These are phyloP conservation scores for Firmiana major DNA, from an alignment of 345 rosid genomes.

Conservation along the genomic window DNA sequence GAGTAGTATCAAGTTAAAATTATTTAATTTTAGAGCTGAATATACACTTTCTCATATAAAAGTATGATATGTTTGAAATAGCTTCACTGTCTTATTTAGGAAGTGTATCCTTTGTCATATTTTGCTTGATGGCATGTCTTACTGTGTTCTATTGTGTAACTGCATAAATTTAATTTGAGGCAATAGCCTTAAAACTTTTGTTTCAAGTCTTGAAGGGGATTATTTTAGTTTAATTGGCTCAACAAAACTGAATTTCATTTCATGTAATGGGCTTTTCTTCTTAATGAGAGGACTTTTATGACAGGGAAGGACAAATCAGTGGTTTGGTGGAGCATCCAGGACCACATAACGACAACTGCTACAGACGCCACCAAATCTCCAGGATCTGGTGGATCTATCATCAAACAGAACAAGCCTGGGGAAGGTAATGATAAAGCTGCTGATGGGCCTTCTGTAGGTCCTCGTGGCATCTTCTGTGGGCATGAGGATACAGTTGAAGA, in stretches of 20 bases:
- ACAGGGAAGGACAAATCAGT: conserved; percentile 96
- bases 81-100: neutral
- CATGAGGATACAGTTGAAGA: conserved; percentile 99
- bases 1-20: neutral
- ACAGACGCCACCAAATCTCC: conserved; percentile 64
- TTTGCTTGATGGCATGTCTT: neutral
- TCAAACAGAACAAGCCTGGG: conserved; percentile 39
- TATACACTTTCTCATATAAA: neutral
- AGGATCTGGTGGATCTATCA: conserved; percentile 70
- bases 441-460: conserved; percentile 75
- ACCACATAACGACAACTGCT: conserved; percentile 73
- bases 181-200: neutral
- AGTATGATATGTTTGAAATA: neutral
- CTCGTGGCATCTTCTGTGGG: conserved; percentile 90
- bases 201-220: neutral
- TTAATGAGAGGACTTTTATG: conserved; percentile 15
- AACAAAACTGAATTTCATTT: neutral
- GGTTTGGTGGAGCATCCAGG: conserved; percentile 97
- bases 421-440: conserved; percentile 45
- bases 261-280: neutral
- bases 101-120: neutral
- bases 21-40: neutral
- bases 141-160: neutral
- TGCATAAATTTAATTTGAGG: neutral
- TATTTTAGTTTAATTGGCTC: neutral